A percentile compares a stretch with the other conserved stretches of the same genome.
These are phyloP conservation scores for Claviceps fusiformis DNA, from an alignment of 2,329 filamentous ascomycete genomes.

Conservation along the genomic window DNA sequence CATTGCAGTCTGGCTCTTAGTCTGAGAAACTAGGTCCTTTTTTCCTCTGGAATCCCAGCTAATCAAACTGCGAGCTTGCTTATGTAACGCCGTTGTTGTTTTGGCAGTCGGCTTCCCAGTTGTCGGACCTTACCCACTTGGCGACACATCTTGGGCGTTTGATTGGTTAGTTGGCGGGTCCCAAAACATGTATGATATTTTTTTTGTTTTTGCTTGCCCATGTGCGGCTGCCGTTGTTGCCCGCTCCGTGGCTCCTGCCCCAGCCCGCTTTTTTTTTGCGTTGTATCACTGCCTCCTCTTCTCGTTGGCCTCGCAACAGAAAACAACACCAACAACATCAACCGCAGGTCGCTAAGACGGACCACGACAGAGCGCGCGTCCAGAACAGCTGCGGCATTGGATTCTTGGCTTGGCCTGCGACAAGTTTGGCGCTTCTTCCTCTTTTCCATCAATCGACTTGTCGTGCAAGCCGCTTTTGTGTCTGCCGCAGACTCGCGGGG, in stretches of 20 bases:
- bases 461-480: conserved; percentile 5
- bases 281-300: conserved; percentile 18
- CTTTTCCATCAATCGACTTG: conserved; percentile 2
- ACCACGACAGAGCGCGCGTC: conserved; percentile 16
- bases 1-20: neutral
- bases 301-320: conserved; percentile 32
- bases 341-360: conserved; percentile 13
- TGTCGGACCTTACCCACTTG: neutral
- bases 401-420: conserved; percentile 1
- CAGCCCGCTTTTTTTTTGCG: conserved; percentile 5
- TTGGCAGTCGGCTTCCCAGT: conserved; percentile 1
- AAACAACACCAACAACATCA: conserved; percentile 27
- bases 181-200: neutral
- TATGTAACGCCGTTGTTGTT: conserved; percentile 12
- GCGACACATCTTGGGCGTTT: neutral
- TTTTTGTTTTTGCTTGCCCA: neutral
- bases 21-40: neutral
- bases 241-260: conserved; percentile 1
- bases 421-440: conserved; percentile 7
- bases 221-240: neutral
- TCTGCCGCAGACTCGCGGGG: neutral
- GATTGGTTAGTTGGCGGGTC: neutral
- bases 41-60: conserved; percentile 11
- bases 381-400: conserved; percentile 2
- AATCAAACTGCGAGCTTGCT: conserved; percentile 13